Base-by-base conservation (phyloP, 2,329 filamentous ascomycete species). In the Alternaria sp. region DNA sequence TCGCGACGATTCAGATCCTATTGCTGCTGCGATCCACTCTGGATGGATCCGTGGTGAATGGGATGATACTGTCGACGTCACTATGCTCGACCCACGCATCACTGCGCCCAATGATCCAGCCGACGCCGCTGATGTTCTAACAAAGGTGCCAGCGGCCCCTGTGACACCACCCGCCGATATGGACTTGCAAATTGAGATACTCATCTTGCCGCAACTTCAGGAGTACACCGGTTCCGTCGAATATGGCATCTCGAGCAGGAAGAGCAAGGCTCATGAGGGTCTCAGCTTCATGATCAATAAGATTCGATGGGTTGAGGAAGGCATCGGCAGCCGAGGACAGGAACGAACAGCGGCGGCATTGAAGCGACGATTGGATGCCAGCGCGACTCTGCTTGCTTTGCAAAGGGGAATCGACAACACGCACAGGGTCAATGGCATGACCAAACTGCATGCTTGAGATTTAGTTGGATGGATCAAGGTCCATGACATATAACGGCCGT, bases 31-130 rank as follows among this genome's bases (percentile, higher is more conserved):
- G 63, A 95, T 99, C 49, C 96, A 99, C 78, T 90, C 90, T 2
- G 96, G 96, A 4, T 98, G 93, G 89, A 91, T 99, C 69, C 89
- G 90, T 45, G 95, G 95, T 32, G 93, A 94, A 72, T 97, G 94
- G 91, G 85, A 89, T 5, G 89, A 93, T 7, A 91, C 93, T 36
- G 87, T 96, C 1, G 91, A 96, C 70, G 84, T 88, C 1, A 83
- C 85, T 12, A 83, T 95, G 80, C 84, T 97, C 11, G 85, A 87
- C 66, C 80, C 85, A 32, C 83, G 85, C 57, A 83, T 85, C 57
- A 83, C 82, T 54, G 83, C 83, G 15, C 72, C 77, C 25, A 78
- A 77, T 49, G 75, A 77, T 15, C 69, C 83, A 74, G 67, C 81
- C 74, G 72, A 84, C 79, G 53, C 84, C 75, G 44, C 80, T 73